A percentile compares a stretch with the other conserved stretches of the same genome.
phyloP scores from a whole-genome alignment of 2,329 filamentous ascomycete species.

The Ascochyta viciae-villosae region DNA sequence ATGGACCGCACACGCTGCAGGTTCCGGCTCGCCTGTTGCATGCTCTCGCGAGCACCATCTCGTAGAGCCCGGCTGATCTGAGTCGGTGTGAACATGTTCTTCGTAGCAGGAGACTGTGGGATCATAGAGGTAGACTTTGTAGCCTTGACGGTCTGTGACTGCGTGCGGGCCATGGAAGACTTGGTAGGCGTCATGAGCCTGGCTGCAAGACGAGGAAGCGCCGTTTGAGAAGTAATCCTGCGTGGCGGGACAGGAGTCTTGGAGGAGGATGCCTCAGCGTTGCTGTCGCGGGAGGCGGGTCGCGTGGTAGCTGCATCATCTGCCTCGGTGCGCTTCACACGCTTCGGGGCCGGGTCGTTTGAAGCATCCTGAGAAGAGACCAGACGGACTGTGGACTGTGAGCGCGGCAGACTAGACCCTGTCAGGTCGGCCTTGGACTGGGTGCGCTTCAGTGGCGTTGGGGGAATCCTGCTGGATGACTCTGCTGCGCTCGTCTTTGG shows the following conservation, averaged over 20 bases:
- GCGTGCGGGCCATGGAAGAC: constrained; percentile 68
- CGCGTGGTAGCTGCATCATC: constrained; percentile 75
- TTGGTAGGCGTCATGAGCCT: constrained; percentile 79
- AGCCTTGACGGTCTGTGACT: constrained; percentile 60
- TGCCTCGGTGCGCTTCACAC: constrained; percentile 69
- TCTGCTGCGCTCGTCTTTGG: constrained; percentile 72
- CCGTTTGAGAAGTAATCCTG: constrained; percentile 44
- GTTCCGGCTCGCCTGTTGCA: constrained; percentile 52
- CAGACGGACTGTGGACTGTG: constrained; percentile 45
- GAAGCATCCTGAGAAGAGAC: constrained; percentile 36
- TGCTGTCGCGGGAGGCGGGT: constrained; percentile 58
- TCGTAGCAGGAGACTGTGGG: constrained; percentile 64
- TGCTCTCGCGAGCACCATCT: constrained; percentile 47
- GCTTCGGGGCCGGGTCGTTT: constrained; percentile 65
- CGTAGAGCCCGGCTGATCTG: constrained; percentile 43
- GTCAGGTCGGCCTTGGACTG: constrained; percentile 69
- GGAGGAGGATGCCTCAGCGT: constrained; percentile 17
- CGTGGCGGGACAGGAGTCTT: constrained; percentile 33
- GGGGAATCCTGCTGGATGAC: constrained; percentile 52
- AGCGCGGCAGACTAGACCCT: constrained; percentile 42
- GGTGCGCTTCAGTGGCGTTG: constrained; percentile 59
- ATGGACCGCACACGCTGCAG: constrained; percentile 68
- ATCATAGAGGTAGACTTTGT: constrained; percentile 58
- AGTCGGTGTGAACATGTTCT: constrained; percentile 52
- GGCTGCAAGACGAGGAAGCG: constrained; percentile 55